Conservation (phyloP, 2,329 filamentous ascomycete species). For the Microdochium trichocladiopsis region DNA sequence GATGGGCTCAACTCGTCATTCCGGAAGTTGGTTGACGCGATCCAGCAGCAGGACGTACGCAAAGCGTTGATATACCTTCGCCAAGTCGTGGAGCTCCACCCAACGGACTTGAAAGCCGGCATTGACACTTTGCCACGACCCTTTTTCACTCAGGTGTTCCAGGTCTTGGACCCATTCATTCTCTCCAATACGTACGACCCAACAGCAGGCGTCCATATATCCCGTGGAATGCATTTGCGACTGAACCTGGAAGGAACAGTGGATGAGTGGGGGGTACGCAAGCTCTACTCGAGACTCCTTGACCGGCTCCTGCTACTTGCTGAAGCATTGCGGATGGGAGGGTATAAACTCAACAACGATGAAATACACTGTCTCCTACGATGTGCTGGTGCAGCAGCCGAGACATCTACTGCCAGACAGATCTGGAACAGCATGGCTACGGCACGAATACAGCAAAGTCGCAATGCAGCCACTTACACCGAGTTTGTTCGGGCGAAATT, state of each 20-base stretch:
- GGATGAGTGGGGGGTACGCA: conserved; percentile 37
- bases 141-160: conserved; percentile 57
- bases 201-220: conserved; percentile 29
- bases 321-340: conserved; percentile 19
- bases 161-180: conserved; percentile 50
- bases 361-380: conserved; percentile 40
- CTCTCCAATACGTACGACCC: conserved; percentile 43
- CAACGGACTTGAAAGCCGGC: background rate
- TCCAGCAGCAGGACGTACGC: background rate
- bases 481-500: conserved; percentile 43
- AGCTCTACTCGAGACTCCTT: conserved; percentile 29
- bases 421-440: conserved; percentile 26
- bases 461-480: conserved; percentile 18
- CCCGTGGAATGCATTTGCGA: conserved; percentile 29
- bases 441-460: conserved; percentile 11
- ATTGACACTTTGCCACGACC: conserved; percentile 36
- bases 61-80: background rate
- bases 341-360: conserved; percentile 19
- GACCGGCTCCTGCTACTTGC: conserved; percentile 25
- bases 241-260: conserved; percentile 27
- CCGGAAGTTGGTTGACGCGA: background rate
- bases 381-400: conserved; percentile 37
- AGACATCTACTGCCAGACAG: conserved; percentile 22
- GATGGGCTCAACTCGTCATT: background rate
- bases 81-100: background rate